phyloP scores from a whole-genome alignment of 2,329 filamentous ascomycete species.

The Colletotrichum filicis region DNA sequence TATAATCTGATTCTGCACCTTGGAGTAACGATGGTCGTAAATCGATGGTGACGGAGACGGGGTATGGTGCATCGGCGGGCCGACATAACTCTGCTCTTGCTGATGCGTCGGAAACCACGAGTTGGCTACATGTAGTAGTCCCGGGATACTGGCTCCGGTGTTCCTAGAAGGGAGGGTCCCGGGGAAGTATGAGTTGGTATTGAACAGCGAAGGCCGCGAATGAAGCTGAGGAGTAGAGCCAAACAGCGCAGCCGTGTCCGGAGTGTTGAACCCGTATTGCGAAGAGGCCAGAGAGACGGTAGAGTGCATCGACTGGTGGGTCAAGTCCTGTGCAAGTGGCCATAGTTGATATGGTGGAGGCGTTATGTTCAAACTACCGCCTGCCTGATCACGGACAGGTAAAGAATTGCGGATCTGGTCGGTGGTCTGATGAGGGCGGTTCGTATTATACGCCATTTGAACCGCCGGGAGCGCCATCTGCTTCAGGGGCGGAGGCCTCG shows the following conservation, averaged over 20 bases:
- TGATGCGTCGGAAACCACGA: conserved; percentile 17
- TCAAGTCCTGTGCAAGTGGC: conserved; percentile 5
- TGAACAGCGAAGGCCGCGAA: background rate
- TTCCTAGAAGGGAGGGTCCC: background rate
- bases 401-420: conserved; percentile 11
- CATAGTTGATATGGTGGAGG: conserved; percentile 19
- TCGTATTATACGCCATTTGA: conserved; percentile 33
- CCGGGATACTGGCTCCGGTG: background rate
- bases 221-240: conserved; percentile 1
- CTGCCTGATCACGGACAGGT: background rate
- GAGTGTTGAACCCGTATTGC: conserved; percentile 7
- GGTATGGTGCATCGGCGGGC: conserved; percentile 19
- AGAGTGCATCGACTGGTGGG: background rate
- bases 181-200: background rate
- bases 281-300: background rate
- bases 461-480: conserved; percentile 79
- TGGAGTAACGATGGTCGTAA: conserved; percentile 24
- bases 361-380: background rate
- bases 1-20: conserved; percentile 6
- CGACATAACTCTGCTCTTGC: conserved; percentile 26
- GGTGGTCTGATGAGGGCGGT: conserved; percentile 28
- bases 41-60: conserved; percentile 20
- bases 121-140: conserved; percentile 9
- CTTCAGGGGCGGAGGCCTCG: conserved; percentile 82
- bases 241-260: conserved; percentile 1